Percentiles rank a stretch among this genome's conserved stretches.
phyloP scores from a whole-genome alignment of 441 rosid species.

The Gossypium gossypioides region DNA sequence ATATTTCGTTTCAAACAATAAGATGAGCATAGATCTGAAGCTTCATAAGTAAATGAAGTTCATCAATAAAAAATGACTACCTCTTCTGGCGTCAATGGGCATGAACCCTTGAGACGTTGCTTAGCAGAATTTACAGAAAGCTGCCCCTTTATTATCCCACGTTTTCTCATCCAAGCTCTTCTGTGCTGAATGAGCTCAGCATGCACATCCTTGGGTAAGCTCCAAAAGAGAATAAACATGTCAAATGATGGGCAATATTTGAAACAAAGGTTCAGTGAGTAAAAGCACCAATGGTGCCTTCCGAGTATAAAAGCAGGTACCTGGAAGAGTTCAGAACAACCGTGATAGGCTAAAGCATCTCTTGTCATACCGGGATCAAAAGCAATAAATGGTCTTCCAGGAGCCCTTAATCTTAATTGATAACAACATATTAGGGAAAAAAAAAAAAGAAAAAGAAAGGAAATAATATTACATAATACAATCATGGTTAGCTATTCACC shows the following conservation, averaged over 20 bases:
- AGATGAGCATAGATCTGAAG: background rate
- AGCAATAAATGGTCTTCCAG: slow-evolving; percentile 80
- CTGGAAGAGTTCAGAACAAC: slow-evolving; percentile 99
- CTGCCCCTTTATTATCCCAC: slow-evolving; percentile 65
- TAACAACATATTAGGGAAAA: background rate
- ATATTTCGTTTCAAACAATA: background rate
- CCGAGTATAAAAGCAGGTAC: slow-evolving; percentile 42
- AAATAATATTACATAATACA: background rate
- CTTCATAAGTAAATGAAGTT: background rate
- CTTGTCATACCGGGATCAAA: slow-evolving; percentile 94
- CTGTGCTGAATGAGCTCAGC: slow-evolving; percentile 90
- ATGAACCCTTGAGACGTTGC: slow-evolving; percentile 38
- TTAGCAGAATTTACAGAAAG: slow-evolving; percentile 54
- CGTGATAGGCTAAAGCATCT: slow-evolving; percentile 73
- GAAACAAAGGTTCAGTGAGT: slow-evolving; percentile 12
- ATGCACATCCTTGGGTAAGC: slow-evolving; percentile 88
- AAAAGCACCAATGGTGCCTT: slow-evolving; percentile 17
- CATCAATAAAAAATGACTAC: slow-evolving; percentile 22
- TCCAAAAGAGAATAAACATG: slow-evolving; percentile 42
- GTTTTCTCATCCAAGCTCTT: slow-evolving; percentile 88
- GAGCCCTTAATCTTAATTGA: slow-evolving; percentile 59
- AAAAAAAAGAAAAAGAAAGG: background rate
- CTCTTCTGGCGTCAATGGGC: slow-evolving; percentile 95
- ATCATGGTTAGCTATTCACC: slow-evolving; percentile 28
- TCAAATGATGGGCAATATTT: slow-evolving; percentile 24